Conservation (phyloP, 371 early-diverging fungal genomes). For the Dichotomocladium elegans region DNA sequence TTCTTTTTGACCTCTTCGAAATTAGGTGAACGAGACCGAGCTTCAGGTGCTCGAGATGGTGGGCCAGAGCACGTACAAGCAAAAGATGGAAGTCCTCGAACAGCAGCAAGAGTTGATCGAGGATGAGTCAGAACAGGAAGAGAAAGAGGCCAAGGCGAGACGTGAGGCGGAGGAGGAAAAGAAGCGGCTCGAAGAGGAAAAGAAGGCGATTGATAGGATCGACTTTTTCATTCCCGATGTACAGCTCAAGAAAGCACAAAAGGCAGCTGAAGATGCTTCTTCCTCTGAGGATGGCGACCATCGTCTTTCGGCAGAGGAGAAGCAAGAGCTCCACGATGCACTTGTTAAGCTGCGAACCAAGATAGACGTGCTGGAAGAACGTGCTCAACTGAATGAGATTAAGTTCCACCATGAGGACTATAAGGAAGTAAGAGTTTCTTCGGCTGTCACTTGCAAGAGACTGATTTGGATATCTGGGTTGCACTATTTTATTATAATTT, state of each 20-base stretch:
- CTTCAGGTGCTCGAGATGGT: slow-evolving; percentile 80
- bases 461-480: background rate
- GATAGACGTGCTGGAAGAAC: slow-evolving; percentile 60
- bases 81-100: slow-evolving; percentile 88
- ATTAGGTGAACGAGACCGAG: slow-evolving; percentile 74
- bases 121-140: slow-evolving; percentile 79
- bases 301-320: slow-evolving; percentile 57
- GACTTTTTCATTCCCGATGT: slow-evolving; percentile 24
- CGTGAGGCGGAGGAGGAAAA: slow-evolving; percentile 31
- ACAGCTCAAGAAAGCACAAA: slow-evolving; percentile 1
- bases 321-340: slow-evolving; percentile 61
- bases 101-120: slow-evolving; percentile 95
- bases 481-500: background rate
- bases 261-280: slow-evolving; percentile 1
- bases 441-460: background rate
- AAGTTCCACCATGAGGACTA: slow-evolving; percentile 63
- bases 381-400: slow-evolving; percentile 62
- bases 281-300: slow-evolving; percentile 31
- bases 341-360: slow-evolving; percentile 59
- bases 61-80: slow-evolving; percentile 86
- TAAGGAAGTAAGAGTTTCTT: slow-evolving; percentile 45
- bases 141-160: slow-evolving; percentile 52
- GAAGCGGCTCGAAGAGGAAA: slow-evolving; percentile 25
- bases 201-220: slow-evolving; percentile 32
- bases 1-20: background rate